These are phyloP conservation scores for Exophiala spinifera DNA, from an alignment of 2,329 filamentous ascomycete species.

Conservation along the genomic window DNA sequence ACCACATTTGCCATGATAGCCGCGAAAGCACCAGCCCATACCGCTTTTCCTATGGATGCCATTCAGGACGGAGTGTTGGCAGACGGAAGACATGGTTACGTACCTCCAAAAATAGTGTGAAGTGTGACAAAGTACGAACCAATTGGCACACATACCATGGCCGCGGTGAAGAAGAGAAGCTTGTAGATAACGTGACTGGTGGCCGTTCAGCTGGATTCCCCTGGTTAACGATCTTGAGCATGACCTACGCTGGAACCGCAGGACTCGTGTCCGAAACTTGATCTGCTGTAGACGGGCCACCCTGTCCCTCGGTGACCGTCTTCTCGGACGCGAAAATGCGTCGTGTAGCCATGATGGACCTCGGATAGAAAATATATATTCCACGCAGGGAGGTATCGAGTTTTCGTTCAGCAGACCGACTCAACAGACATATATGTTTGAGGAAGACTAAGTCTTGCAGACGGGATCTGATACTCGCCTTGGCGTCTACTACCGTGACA, in stretches of 20 bases:
- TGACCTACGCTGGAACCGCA: conserved; percentile 72
- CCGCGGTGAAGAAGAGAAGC: conserved; percentile 82
- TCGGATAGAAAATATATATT: background rate
- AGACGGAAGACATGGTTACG: background rate
- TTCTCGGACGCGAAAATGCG: conserved; percentile 20
- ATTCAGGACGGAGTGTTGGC: background rate
- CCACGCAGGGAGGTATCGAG: background rate
- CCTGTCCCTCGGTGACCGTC: conserved; percentile 21
- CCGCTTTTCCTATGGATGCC: conserved; percentile 62
- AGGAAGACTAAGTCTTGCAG: background rate
- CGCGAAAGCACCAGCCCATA: conserved; percentile 78
- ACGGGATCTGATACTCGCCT: background rate
- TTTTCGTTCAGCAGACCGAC: no score
- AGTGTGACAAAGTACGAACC: conserved; percentile 83
- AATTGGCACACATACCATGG: conserved; percentile 86
- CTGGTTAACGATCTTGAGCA: background rate
- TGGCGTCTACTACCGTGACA: background rate
- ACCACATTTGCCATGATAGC: conserved; percentile 90
- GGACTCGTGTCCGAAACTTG: conserved; percentile 49
- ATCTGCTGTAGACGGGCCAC: conserved; percentile 19
- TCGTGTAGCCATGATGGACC: conserved; percentile 14
- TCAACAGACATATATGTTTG: no score
- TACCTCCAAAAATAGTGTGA: conserved; percentile 66
- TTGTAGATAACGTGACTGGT: conserved; percentile 69
- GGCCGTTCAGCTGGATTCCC: conserved; percentile 9